These are phyloP conservation scores for Taxillus chinensis DNA, from an alignment of 164 flowering plant genomes.

Conservation along the genomic window DNA sequence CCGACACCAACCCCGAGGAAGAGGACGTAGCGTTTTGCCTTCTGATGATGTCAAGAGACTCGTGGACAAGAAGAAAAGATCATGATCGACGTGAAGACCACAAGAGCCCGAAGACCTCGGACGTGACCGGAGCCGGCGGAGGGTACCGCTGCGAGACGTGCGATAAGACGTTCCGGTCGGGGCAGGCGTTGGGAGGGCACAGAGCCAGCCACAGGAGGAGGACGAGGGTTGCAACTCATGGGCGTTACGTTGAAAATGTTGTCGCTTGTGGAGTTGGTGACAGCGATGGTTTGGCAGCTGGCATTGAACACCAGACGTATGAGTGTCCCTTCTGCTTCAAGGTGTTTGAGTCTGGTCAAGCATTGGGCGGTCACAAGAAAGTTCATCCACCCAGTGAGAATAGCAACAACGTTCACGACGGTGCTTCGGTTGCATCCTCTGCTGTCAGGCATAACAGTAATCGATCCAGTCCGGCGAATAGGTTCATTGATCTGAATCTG, in stretches of 20 bases:
- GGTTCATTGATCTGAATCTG: slow-evolving; percentile 17
- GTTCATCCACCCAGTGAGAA: slow-evolving; percentile 8
- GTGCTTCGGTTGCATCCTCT: background rate
- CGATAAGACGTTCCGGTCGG: slow-evolving; percentile 18
- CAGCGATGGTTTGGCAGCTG: background rate
- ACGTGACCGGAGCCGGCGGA: background rate
- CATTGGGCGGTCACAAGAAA: slow-evolving; percentile 47
- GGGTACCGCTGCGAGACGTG: slow-evolving; percentile 23
- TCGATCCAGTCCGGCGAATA: background rate
- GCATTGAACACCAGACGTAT: slow-evolving; percentile 10
- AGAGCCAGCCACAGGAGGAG: slow-evolving; percentile 23
- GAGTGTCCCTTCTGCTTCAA: slow-evolving; percentile 34
- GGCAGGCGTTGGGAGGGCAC: slow-evolving; percentile 35
- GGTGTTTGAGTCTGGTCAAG: slow-evolving; percentile 45
- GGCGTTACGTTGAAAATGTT: too few species aligned
- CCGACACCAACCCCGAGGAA: slow-evolving; percentile 23
- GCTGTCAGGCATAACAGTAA: background rate
- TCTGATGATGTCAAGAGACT: slow-evolving; percentile 44
- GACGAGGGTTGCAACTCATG: too few species aligned
- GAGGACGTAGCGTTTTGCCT: slow-evolving; percentile 35
- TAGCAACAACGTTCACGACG: background rate
- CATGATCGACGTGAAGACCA: background rate
- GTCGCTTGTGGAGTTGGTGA: background rate
- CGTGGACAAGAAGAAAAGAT: slow-evolving; percentile 11
- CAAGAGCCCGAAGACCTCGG: background rate